A percentile compares a stretch with the other conserved stretches of the same genome.
Evolutionary conservation across 495 filamentous ascomycete species (phyloP).

Genomic region (Penicillium angulare): DNA sequence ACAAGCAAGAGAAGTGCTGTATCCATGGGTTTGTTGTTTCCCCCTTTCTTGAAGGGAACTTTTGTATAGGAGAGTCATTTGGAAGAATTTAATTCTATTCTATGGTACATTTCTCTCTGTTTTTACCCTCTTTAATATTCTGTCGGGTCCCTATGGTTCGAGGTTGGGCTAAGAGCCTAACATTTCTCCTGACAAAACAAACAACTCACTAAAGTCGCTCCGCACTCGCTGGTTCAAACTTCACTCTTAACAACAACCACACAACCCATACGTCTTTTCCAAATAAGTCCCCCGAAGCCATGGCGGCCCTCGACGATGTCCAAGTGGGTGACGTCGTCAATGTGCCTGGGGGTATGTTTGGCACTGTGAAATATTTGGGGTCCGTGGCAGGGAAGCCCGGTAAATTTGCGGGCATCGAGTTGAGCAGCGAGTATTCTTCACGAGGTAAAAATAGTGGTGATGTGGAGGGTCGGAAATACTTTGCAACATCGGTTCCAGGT

Average conservation of each 20-base stretch:
- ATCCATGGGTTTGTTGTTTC: conserved; percentile 27
- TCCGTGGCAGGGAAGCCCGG: conserved; percentile 85
- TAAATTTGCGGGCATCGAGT: conserved; percentile 90
- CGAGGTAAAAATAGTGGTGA: conserved; percentile 95
- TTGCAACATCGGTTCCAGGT: conserved; percentile 71
- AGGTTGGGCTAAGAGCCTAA: conserved; percentile 10
- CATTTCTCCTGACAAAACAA: neutral
- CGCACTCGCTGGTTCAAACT: neutral
- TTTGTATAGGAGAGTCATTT: no score
- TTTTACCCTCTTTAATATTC: neutral
- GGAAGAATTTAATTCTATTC: no score
- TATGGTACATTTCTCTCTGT: conserved; percentile 2
- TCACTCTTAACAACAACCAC: no score
- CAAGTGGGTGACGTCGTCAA: conserved; percentile 88
- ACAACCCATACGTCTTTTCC: conserved; percentile 2
- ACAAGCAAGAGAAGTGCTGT: neutral
- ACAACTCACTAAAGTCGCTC: neutral
- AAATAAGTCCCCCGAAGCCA: conserved; percentile 12
- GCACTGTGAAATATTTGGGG: conserved; percentile 86
- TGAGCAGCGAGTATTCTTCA: conserved; percentile 73
- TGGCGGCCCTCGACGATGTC: conserved; percentile 54
- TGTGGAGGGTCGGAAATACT: conserved; percentile 85
- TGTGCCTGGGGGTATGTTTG: conserved; percentile 92
- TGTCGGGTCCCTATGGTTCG: conserved; percentile 8
- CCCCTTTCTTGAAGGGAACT: conserved; percentile 19